These are phyloP conservation scores for Pelargonium fulgidum DNA, from an alignment of 441 rosid species.

Conservation along the genomic window DNA sequence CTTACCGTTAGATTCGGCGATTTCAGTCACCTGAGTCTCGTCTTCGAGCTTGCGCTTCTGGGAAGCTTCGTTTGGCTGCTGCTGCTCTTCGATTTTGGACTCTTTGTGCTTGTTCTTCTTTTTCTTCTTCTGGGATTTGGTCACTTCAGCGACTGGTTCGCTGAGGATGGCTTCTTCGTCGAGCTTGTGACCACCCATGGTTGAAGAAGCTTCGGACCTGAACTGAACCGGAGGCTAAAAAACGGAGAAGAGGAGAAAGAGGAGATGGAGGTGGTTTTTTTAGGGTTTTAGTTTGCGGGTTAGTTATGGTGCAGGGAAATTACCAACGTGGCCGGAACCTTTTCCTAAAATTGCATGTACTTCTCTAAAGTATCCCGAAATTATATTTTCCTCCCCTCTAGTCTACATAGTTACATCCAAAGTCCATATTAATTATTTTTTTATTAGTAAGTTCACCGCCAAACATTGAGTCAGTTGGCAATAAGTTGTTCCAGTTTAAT, in stretches of 20 bases:
- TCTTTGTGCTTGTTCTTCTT: slow-evolving; percentile 31
- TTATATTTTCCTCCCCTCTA: too few relatives aligned
- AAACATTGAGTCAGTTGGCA: too few relatives aligned
- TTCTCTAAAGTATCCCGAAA: too few relatives aligned
- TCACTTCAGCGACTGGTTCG: slow-evolving; percentile 31
- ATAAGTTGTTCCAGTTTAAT: too few relatives aligned
- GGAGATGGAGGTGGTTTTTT: background rate
- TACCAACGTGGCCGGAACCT: background rate
- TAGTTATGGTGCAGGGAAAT: background rate
- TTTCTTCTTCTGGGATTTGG: slow-evolving; percentile 24
- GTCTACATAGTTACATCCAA: too few relatives aligned
- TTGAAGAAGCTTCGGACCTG: slow-evolving; percentile 17
- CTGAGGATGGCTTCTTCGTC: slow-evolving; percentile 29
- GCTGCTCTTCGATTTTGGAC: slow-evolving; percentile 16
- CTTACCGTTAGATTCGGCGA: slow-evolving; percentile 17
- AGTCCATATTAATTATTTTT: too few relatives aligned
- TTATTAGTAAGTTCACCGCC: too few relatives aligned
- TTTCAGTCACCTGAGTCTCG: slow-evolving; percentile 21
- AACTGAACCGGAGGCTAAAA: slow-evolving; percentile 5
- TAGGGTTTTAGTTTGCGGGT: slow-evolving; percentile 2
- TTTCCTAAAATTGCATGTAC: background rate
- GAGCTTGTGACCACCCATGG: slow-evolving; percentile 41
- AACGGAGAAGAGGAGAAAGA: too few relatives aligned
- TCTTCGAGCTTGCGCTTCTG: slow-evolving; percentile 26
- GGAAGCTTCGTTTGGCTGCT: slow-evolving; percentile 16